Percentiles rank a stretch among this genome's conserved stretches.
Conservation (phyloP, 2,329 filamentous ascomycete genomes). For the Ramichloridium luteum region DNA sequence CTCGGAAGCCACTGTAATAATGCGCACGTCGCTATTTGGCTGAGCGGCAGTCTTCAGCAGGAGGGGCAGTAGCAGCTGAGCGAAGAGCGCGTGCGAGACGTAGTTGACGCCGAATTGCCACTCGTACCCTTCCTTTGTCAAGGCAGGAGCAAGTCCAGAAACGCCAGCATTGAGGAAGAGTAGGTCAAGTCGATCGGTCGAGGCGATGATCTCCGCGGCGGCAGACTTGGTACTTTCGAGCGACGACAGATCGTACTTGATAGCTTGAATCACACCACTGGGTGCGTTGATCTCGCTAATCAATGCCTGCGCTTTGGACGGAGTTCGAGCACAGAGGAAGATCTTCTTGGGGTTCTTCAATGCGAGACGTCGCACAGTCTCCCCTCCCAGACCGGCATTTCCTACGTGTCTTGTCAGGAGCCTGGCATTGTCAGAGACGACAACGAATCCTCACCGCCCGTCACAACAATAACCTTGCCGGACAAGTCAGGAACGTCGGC, state of each 20-base stretch:
- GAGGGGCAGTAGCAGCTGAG: slow-evolving; percentile 15
- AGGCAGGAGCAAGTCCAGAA: slow-evolving; percentile 16
- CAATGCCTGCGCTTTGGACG: slow-evolving; percentile 30
- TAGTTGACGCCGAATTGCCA: slow-evolving; percentile 25
- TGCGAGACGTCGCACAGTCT: slow-evolving; percentile 33
- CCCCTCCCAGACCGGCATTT: slow-evolving; percentile 37
- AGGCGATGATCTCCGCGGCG: slow-evolving; percentile 20
- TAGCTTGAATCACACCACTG: slow-evolving; percentile 28
- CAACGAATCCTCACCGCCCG: slow-evolving; percentile 22
- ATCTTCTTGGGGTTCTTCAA: slow-evolving; percentile 34
- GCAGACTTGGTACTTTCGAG: slow-evolving; percentile 38
- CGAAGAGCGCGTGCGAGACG: slow-evolving; percentile 20
- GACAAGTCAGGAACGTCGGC: slow-evolving; percentile 30
- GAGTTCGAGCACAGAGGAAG: slow-evolving; percentile 35
- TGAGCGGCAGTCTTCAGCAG: slow-evolving; percentile 32
- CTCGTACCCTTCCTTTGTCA: slow-evolving; percentile 28
- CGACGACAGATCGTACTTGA: slow-evolving; percentile 40
- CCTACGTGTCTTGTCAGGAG: slow-evolving; percentile 12
- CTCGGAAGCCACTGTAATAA: slow-evolving; percentile 23
- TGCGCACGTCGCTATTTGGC: slow-evolving; percentile 29
- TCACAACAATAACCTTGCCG: slow-evolving; percentile 33
- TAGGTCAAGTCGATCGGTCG: slow-evolving; percentile 29
- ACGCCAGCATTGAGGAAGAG: slow-evolving; percentile 35
- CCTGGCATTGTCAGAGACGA: slow-evolving; percentile 1
- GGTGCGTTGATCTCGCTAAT: slow-evolving; percentile 30